Base-by-base conservation (phyloP, 495 filamentous ascomycete genomes). In the Hyaloscypha hepaticicola region DNA sequence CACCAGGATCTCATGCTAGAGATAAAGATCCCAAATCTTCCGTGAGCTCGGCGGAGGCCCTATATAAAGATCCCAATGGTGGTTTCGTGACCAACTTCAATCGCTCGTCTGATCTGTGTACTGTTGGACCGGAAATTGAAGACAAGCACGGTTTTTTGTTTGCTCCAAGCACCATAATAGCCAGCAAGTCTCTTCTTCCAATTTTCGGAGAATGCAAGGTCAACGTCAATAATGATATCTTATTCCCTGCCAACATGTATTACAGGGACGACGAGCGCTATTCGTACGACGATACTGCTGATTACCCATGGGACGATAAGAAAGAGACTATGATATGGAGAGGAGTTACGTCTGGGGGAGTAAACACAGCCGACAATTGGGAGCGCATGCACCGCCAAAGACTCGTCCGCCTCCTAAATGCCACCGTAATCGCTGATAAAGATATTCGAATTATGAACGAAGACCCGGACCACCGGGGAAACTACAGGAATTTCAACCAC, bases 201-300 rank as follows among this genome's bases (percentile, higher is more conserved):
- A 74, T 92, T 9, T 93, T 94, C 70, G 83, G 89, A 61, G 90
- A 88, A 56, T 89, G 83, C 73, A 93, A 95, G 72, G 79, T 92
- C 60, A 82, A 84, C 50, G 82, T 88, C 62, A 93, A 92, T 75
- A 92, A 88, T 72, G 90, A 93, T 64, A 89, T 93, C 64, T 79
- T 93, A 21, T 85, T 94, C 63, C 90, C 90, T 0, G 85, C 87
- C 1, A 85, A 90, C 64, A 90, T 89, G 86, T 91, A 92, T 72
- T 88, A 86, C 77, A 81, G 82, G 52, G 77, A 89, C 21, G 87
- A 92, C 55, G 74, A 80, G 50, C 83, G 88, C 24, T 93, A 91
- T 77, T 71, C 76, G 5, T 76, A 80, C 25, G 81, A 83, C 22
- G 74, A 78, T 12, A 73, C 76, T 5, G 74, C 77, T 25, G 82